Conservation (phyloP, 208 protist species). For the Leishmania gerbilli region DNA sequence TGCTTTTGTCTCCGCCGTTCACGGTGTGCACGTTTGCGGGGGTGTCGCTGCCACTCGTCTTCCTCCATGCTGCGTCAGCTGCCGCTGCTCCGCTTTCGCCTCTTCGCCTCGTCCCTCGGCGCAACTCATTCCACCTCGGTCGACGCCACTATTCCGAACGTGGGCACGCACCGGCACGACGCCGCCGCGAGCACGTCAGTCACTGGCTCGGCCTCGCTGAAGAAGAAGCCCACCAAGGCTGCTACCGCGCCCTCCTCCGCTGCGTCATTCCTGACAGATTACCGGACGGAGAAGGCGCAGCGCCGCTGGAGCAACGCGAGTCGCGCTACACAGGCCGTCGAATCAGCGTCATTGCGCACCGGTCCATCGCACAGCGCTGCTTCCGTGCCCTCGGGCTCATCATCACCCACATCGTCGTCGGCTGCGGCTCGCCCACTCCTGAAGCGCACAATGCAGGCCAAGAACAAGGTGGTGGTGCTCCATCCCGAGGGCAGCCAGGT, state of each 20-base stretch:
- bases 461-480: constrained; percentile 46
- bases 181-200: neutral
- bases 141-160: neutral
- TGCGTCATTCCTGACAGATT: constrained; percentile 8
- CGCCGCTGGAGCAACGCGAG: constrained; percentile 2
- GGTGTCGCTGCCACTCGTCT: neutral
- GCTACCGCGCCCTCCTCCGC: neutral
- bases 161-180: neutral
- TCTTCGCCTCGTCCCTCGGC: constrained; percentile 3
- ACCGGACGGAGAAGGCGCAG: constrained; percentile 8
- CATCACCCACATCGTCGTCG: neutral
- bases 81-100: constrained; percentile 6
- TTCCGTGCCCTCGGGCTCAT: too few relatives aligned
- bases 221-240: neutral
- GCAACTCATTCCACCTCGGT: neutral
- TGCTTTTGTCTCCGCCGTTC: neutral
- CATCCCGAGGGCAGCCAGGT: constrained; percentile 30
- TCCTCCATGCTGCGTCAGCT: constrained; percentile 5
- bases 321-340: neutral
- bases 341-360: neutral
- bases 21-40: neutral
- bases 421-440: neutral
- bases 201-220: neutral
- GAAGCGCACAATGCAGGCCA: constrained; percentile 25
- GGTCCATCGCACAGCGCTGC: neutral